These are phyloP conservation scores for Colletotrichum chrysophilum DNA, from an alignment of 2,329 filamentous ascomycete genomes.

Conservation along the genomic window DNA sequence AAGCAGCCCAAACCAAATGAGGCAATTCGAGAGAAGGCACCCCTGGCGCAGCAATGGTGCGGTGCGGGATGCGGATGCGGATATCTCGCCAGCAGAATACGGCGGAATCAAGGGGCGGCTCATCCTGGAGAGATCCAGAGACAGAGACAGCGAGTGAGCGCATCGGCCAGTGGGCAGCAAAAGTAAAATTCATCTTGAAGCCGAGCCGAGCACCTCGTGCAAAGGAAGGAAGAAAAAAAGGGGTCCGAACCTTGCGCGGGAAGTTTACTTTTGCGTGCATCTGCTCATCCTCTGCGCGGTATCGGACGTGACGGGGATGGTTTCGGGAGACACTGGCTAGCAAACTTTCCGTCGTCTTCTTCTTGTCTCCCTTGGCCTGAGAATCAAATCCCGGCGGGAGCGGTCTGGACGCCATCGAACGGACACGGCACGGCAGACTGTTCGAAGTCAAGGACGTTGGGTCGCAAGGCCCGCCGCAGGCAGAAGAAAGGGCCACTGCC, in stretches of 20 bases:
- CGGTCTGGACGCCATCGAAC: neutral
- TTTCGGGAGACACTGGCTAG: neutral
- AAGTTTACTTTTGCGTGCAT: neutral
- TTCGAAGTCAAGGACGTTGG: neutral
- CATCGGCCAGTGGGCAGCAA: neutral
- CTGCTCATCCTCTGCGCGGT: neutral
- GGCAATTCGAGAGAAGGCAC: conserved; percentile 6
- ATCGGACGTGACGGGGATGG: neutral
- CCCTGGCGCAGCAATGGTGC: neutral
- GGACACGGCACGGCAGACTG: neutral
- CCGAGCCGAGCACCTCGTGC: neutral
- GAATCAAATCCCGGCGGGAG: neutral
- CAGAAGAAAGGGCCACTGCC: neutral
- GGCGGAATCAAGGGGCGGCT: neutral
- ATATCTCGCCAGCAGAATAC: neutral
- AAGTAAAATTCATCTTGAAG: neutral
- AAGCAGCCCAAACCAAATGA: conserved; percentile 3
- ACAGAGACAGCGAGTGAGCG: neutral
- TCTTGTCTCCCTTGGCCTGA: neutral
- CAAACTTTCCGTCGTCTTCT: neutral
- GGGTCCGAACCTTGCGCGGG: neutral
- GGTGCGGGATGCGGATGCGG: neutral
- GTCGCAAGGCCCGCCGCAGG: neutral
- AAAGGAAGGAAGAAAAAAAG: neutral
- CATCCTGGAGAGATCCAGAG: neutral